Evolutionary conservation across 1,284 basidiomycete genomes (phyloP), one percentile per base, ranked within the genome.

Genomic region (Takashimella koratensis): DNA sequence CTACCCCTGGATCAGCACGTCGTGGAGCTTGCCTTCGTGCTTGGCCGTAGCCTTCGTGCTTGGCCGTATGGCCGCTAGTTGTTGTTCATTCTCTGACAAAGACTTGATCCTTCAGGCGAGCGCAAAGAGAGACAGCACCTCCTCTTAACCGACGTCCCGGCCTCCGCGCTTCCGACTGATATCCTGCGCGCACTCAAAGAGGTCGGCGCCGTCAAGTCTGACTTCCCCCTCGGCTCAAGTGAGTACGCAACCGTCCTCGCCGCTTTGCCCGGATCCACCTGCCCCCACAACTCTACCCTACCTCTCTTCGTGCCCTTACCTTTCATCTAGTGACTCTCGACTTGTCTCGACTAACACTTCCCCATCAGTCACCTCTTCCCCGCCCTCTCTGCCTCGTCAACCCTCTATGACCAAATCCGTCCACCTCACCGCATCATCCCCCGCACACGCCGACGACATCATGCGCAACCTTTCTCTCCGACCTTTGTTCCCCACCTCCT

Each of bases 321-420:
- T 16, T 36, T 16, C 30, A 8, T 36, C 30, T n/a, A n/a, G n/a
- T n/a, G n/a, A n/a, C n/a, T n/a, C n/a, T n/a, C n/a, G n/a, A n/a
- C n/a, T n/a, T n/a, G n/a, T n/a, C n/a, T n/a, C n/a, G n/a, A n/a
- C n/a, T n/a, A n/a, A n/a, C n/a, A n/a, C n/a, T n/a, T n/a, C n/a
- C n/a, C n/a, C n/a, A n/a, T n/a, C n/a, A 68, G 66, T 66, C 41
- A 63, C 62, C 3, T n/a, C 56, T 5, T 45, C 48, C 10, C 62
- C 64, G 2, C 51, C 63, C 16, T 64, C 65, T 19, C 43, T 58
- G 30, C 48, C 58, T 1, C 57, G 60, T 8, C 22, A 22, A 20
- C 51, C 62, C 2, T 49, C 56, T 4, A 27, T 68, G 20, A 50
- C 51, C 4, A 57, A 52, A 19, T 54, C 52, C n/a, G 58, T 56